Evolutionary conservation across 495 filamentous ascomycete genomes (phyloP).

Genomic region (Peziza echinospora): DNA sequence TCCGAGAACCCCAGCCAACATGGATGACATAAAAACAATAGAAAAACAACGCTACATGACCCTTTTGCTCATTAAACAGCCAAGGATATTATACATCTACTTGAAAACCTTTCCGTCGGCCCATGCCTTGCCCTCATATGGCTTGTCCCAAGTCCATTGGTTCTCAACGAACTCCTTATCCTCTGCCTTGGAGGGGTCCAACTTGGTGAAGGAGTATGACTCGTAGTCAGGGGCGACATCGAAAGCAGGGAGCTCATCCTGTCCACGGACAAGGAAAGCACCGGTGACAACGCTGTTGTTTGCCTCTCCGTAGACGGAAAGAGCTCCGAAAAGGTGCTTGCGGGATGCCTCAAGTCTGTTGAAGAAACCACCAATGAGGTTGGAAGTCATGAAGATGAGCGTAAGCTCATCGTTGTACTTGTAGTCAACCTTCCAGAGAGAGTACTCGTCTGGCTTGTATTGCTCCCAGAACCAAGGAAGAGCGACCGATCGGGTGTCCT

Average conservation of each 20-base stretch:
- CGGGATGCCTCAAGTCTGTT: constrained; percentile 88
- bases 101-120: constrained; percentile 98
- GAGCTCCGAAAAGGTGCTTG: constrained; percentile 93
- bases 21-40: too few species aligned
- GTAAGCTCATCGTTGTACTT: constrained; percentile 98
- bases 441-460: constrained; percentile 79
- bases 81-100: constrained; percentile 32
- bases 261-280: constrained; percentile 82
- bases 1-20: too few species aligned
- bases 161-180: constrained; percentile 70
- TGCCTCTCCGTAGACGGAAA: constrained; percentile 67
- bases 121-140: constrained; percentile 5
- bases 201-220: constrained; percentile 87
- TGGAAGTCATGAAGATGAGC: constrained; percentile 91
- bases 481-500: constrained; percentile 58
- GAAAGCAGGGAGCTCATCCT: constrained; percentile 70
- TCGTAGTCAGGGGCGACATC: constrained; percentile 93
- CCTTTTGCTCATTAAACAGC: constrained; percentile 1
- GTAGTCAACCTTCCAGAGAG: constrained; percentile 77
- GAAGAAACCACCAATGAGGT: constrained; percentile 95
- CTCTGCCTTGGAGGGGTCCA: constrained; percentile 62
- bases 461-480: constrained; percentile 98
- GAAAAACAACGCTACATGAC: too few species aligned
- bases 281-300: constrained; percentile 76
- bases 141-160: constrained; percentile 78